phyloP scores from a whole-genome alignment of 2,329 filamentous ascomycete species.

The Chrysoporthe puriensis region DNA sequence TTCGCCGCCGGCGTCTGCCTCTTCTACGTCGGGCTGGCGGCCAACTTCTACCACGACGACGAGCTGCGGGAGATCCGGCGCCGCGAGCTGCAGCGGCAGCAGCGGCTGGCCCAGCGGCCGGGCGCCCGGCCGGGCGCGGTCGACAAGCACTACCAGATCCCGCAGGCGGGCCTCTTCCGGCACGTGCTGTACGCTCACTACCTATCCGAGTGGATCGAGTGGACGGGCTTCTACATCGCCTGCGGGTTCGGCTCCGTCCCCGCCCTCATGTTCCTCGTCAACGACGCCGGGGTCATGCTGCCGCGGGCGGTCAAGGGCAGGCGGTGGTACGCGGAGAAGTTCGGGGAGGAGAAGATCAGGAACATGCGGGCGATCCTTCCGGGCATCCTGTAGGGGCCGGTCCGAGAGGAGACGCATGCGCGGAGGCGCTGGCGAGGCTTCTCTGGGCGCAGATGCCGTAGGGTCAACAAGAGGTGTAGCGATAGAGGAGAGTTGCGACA shows the following conservation, averaged over 20 bases:
- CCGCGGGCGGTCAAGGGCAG: constrained; percentile 81
- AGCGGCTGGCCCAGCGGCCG: constrained; percentile 43
- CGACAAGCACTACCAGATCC: constrained; percentile 86
- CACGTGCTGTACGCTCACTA: constrained; percentile 91
- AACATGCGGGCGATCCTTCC: constrained; percentile 73
- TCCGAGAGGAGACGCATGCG: too few relatives aligned
- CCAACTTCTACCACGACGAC: constrained; percentile 89
- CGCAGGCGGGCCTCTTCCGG: constrained; percentile 79
- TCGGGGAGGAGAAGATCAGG: constrained; percentile 81
- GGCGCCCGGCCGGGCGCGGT: constrained; percentile 47
- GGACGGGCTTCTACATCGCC: constrained; percentile 84
- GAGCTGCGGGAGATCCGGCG: constrained; percentile 85
- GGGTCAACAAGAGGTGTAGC: too few relatives aligned
- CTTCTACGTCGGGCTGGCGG: constrained; percentile 75
- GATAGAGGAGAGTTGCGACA: too few relatives aligned
- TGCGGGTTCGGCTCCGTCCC: constrained; percentile 70
- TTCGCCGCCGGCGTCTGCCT: constrained; percentile 69
- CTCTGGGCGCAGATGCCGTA: neutral
- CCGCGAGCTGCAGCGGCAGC: constrained; percentile 64
- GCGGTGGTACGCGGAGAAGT: constrained; percentile 85
- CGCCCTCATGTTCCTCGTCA: constrained; percentile 79
- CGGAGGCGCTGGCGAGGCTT: neutral
- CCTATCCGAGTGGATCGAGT: constrained; percentile 96
- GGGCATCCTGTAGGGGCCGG: constrained; percentile 44
- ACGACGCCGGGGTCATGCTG: constrained; percentile 88